These are phyloP conservation scores for Dichotomopilus funicola DNA, from an alignment of 2,329 filamentous ascomycete species.

Conservation along the genomic window DNA sequence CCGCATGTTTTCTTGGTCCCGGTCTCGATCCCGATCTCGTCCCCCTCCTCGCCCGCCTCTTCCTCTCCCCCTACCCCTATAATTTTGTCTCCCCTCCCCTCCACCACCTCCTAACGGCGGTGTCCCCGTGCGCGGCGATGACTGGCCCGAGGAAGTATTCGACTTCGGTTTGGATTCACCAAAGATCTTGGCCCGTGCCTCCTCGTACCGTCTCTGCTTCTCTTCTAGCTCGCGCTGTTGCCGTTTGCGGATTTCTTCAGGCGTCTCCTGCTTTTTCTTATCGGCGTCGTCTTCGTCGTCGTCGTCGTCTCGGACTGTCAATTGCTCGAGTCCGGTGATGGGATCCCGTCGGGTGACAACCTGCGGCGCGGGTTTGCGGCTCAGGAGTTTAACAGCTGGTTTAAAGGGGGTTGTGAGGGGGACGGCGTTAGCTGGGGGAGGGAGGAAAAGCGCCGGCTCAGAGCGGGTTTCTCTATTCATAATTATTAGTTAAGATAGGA, in stretches of 20 bases:
- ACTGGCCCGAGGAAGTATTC: conserved; percentile 48
- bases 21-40: conserved; percentile 35
- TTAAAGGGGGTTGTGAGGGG: conserved; percentile 67
- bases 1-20: conserved; percentile 20
- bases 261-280: conserved; percentile 57
- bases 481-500: not conserved
- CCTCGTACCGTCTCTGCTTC: conserved; percentile 84
- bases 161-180: conserved; percentile 43
- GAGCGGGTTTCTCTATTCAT: conserved; percentile 61
- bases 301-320: conserved; percentile 43
- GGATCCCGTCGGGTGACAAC: conserved; percentile 53
- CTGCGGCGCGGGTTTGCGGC: conserved; percentile 65
- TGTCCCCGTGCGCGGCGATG: conserved; percentile 56
- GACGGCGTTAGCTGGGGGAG: conserved; percentile 39
- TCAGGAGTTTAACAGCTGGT: conserved; percentile 75
- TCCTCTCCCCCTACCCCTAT: conserved; percentile 41
- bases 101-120: conserved; percentile 42
- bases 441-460: conserved; percentile 63
- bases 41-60: conserved; percentile 40
- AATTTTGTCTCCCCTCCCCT: conserved; percentile 35
- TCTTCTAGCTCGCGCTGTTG: conserved; percentile 77
- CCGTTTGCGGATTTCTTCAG: conserved; percentile 71
- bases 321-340: conserved; percentile 40
- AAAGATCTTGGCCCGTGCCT: conserved; percentile 81
- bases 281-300: conserved; percentile 62